A percentile compares a stretch with the other conserved stretches of the same genome.
Evolutionary conservation across 2,329 filamentous ascomycete species (phyloP).

Genomic region (Aspergillus awamori): DNA sequence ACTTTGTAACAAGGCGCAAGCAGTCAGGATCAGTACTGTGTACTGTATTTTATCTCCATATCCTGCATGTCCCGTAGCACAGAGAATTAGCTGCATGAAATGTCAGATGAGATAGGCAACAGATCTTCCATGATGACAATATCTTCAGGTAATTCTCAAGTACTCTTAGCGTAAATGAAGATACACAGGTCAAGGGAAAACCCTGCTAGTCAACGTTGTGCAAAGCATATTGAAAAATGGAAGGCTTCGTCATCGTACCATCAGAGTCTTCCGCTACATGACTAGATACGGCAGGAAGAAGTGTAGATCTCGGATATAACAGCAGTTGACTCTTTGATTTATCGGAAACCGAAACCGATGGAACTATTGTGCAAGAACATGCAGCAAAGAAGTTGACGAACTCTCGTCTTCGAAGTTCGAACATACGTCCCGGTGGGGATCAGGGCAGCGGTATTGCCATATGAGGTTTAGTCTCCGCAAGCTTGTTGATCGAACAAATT

Average conservation of each 20-base stretch:
- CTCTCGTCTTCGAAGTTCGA: no score
- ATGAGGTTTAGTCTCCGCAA: not conserved
- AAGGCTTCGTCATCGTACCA: not conserved
- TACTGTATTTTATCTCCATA: not conserved
- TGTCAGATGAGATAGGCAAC: no score
- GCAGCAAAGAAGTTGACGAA: not conserved
- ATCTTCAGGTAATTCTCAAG: no score
- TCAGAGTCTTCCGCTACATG: not conserved
- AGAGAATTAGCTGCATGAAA: no score
- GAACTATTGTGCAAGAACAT: not conserved
- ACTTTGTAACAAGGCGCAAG: no score
- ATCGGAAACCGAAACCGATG: not conserved
- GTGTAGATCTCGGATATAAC: not conserved
- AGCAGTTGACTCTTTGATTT: not conserved
- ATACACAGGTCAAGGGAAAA: no score
- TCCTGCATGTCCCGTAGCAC: not conserved
- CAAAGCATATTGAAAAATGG: no score
- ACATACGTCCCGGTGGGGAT: not conserved
- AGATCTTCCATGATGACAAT: no score
- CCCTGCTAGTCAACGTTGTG: no score
- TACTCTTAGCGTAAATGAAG: no score
- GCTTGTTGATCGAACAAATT: not conserved
- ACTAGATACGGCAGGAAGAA: not conserved
- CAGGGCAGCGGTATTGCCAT: not conserved
- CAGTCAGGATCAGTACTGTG: no score